Evolutionary conservation across 2,329 filamentous ascomycete species (phyloP), one percentile per base, ranked within the genome.

Genomic region (Pleoardoris graminearum): DNA sequence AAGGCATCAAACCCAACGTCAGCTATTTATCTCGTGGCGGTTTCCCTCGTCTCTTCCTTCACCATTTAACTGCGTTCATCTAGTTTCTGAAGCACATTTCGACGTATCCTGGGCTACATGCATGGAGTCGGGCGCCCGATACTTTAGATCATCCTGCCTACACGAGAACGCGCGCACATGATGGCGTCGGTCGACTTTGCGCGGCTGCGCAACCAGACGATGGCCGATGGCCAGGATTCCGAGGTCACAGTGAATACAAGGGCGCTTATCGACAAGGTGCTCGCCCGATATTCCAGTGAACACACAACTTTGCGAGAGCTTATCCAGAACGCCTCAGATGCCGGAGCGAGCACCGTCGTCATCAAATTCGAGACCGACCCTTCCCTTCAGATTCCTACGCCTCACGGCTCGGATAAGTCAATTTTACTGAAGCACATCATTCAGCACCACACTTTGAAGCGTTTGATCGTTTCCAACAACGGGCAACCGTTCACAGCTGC

Each of bases 271-370:
- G 95, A 97, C 77, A 99, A 99, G 75, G 93, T 99, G 10, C 83
- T 99, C 44, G 94, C 94, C 8, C 83, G 94, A 68, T 99, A 99
- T 72, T 96, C 92, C 2, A 93, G 94, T 65, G 95, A 99, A 79
- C 97, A 93, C 87, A 86, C 83, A 11, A 85, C 85, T 11, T 77
- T 99, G 16, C 85, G 94, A 79, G 94, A 99, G 73, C 85, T 99
- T 55, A 91, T 99, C 38, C 94, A 99, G 70, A 99, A 99, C 71
- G 94, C 94, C n/a, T 93, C 94, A 58, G 94, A 99, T 77, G 94
- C 94, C 19, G 90, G 92, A 68, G 94, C 94, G 42, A 89, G 87
- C 14, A 92, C 86, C 50, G 93, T 97, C 62, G 89, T 85, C 39
- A 90, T 99, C 69, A 92, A 89, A 65, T 96, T 94, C 79, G 93